These are phyloP conservation scores for Diplodia seriata DNA, from an alignment of 2,329 filamentous ascomycete genomes.

Conservation along the genomic window DNA sequence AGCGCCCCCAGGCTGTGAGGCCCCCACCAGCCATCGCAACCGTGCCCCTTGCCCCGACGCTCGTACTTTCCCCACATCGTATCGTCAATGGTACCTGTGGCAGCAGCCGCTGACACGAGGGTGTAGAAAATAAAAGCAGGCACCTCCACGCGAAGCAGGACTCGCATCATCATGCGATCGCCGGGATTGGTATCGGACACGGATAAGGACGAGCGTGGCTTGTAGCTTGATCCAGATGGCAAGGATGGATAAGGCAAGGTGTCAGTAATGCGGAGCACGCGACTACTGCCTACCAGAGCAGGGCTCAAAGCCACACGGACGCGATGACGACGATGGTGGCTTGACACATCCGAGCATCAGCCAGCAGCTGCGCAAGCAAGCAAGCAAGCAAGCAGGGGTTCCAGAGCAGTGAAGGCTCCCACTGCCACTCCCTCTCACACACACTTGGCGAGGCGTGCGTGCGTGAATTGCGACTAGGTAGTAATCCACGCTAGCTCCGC, in stretches of 20 bases:
- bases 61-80: no score
- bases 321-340: neutral
- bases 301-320: neutral
- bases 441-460: no score
- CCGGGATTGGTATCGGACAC: no score
- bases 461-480: neutral
- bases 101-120: neutral
- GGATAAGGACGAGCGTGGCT: neutral
- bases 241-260: no score
- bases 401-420: no score
- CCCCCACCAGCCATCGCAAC: no score
- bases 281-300: neutral
- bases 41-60: no score
- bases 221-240: neutral
- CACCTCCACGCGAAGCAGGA: no score
- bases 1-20: neutral
- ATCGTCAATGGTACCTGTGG: no score
- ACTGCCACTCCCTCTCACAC: no score
- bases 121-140: neutral
- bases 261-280: no score
- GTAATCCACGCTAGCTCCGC: slow-evolving; percentile 2
- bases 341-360: neutral
- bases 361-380: no score
- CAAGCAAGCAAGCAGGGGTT: neutral
- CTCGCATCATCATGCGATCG: neutral